Conservation (phyloP, 2,329 filamentous ascomycete species). For the Colletotrichum paranaense region DNA sequence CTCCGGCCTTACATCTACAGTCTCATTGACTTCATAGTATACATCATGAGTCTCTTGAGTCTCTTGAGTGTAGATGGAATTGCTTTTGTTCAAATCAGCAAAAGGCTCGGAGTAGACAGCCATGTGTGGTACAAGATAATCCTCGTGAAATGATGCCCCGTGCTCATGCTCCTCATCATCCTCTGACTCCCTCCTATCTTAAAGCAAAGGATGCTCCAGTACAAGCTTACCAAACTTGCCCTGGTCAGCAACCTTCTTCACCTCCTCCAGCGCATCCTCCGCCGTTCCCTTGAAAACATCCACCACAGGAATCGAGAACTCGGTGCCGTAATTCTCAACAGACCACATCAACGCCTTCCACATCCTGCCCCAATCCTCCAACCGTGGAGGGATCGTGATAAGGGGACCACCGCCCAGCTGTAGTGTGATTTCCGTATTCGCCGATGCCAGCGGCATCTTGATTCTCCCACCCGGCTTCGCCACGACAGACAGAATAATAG, state of each 20-base stretch:
- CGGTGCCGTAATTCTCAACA: not conserved
- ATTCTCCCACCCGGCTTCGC: not conserved
- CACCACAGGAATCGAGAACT: not conserved
- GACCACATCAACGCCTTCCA: not conserved
- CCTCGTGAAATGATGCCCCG: too few relatives aligned
- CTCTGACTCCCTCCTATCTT: too few relatives aligned
- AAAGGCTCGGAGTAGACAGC: too few relatives aligned
- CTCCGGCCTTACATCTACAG: not conserved
- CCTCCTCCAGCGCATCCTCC: not conserved
- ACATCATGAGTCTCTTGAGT: too few relatives aligned
- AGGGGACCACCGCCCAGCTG: not conserved
- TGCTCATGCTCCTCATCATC: too few relatives aligned
- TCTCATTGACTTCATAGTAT: too few relatives aligned
- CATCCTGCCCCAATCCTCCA: not conserved
- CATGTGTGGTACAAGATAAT: too few relatives aligned
- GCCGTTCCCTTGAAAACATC: slow-evolving; percentile 1
- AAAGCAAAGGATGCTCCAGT: not conserved
- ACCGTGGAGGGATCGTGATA: not conserved
- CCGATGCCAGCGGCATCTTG: slow-evolving; percentile 9
- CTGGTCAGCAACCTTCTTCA: not conserved
- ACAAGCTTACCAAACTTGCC: slow-evolving; percentile 18
- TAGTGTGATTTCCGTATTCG: not conserved
- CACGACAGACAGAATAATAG: not conserved
- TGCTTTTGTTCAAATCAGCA: too few relatives aligned
- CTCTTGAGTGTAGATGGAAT: too few relatives aligned